A percentile compares a stretch with the other conserved stretches of the same genome.
phyloP scores from a whole-genome alignment of 2,329 filamentous ascomycete species.

The Neodidymelliopsis sp. region DNA sequence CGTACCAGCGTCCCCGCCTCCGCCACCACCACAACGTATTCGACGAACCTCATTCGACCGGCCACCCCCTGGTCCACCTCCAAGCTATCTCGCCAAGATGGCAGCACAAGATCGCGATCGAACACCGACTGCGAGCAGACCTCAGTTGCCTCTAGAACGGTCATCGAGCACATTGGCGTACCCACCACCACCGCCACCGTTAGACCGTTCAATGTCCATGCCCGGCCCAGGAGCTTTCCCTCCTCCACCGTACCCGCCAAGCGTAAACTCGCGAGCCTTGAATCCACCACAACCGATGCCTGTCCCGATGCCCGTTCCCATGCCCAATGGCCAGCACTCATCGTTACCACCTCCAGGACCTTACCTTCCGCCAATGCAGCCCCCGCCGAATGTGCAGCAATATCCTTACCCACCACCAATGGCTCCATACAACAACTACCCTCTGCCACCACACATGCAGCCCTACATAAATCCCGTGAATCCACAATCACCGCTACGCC shows the following conservation, averaged over 20 bases:
- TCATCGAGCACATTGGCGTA: conserved; percentile 29
- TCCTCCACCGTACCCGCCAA: conserved; percentile 15
- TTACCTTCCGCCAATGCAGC: conserved; percentile 12
- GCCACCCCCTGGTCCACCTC: conserved; percentile 17
- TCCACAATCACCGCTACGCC: conserved; percentile 29
- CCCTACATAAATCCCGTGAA: conserved; percentile 10
- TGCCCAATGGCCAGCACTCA: conserved; percentile 11
- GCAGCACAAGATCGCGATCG: conserved; percentile 32
- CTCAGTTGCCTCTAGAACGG: conserved; percentile 30
- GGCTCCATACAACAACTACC: conserved; percentile 12
- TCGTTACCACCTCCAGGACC: conserved; percentile 12
- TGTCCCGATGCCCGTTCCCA: conserved; percentile 3
- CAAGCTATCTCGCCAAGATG: conserved; percentile 7
- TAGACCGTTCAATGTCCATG: conserved; percentile 39
- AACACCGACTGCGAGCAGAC: conserved; percentile 30
- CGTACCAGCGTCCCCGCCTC: conserved; percentile 24
- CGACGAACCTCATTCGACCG: conserved; percentile 35
- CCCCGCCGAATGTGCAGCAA: conserved; percentile 2
- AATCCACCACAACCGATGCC: conserved; percentile 24
- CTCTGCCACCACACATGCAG: conserved; percentile 8
- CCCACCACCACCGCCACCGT: conserved; percentile 28
- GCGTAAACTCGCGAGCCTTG: conserved; percentile 21
- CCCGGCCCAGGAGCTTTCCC: conserved; percentile 27
- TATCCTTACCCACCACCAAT: conserved; percentile 8
- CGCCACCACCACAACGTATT: conserved; percentile 19